Evolutionary conservation across 306 rosid genomes (phyloP), one percentile per base, ranked within the genome.

Genomic region (Amphicarpaea edgeworthii): DNA sequence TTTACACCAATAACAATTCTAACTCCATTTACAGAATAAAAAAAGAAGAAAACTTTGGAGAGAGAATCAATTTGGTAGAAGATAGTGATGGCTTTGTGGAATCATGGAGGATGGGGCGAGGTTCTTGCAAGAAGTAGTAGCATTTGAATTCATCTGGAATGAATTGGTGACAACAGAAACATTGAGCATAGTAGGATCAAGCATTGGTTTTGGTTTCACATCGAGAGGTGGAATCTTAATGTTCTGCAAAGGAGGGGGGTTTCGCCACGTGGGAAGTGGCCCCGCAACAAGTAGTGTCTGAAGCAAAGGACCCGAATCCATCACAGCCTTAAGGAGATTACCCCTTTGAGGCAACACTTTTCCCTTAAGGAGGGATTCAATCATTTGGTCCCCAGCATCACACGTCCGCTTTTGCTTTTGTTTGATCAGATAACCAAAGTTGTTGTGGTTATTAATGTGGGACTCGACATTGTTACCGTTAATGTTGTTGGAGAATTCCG

Each of bases 211-310:
- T 30, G 32, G 70, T 34, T 70, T 46, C 54, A 86, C 54, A 0
- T 65, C 19, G 77, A 87, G 78, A 1, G 90, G 86, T n/a, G 95
- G 95, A 77, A 84, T 63, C 17, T 79, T 73, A 59, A 94, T 85
- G 6, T 76, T 41, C 42, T 57, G 86, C 59, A 82, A 7, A 8
- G 97, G 89, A 6, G 98, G 95, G 8, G 98, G 97, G 68, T 88
- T 89, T 3, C 83, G 78, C 96, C 96, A 92, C 10, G 77, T 78
- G 6, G 97, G 98, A 72, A 91, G 87, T 6, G 95, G 93, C 7
- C 96, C 96, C 0, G 93, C 88, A 2, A 87, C 64, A 0, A 86
- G 75, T n/a, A 91, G 87, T 0, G 84, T 84, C 63, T 87, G 82
- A 42, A 93, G 96, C 41, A 87, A 50, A 0, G 98, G 91, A 40